phyloP scores from a whole-genome alignment of 2,329 filamentous ascomycete genomes.

The Exophiala aquamarina region DNA sequence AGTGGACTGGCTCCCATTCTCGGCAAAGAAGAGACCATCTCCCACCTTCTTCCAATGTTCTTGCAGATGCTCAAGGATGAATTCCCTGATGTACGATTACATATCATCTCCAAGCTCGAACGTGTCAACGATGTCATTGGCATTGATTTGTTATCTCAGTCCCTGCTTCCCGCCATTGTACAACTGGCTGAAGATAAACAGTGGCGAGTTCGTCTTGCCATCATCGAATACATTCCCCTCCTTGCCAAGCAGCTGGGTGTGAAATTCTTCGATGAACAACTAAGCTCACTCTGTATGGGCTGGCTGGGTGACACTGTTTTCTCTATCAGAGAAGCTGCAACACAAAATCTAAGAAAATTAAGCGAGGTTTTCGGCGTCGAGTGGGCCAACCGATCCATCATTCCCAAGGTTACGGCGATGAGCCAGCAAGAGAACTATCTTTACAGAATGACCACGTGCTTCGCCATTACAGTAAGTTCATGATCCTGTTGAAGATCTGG shows the following conservation, averaged over 20 bases:
- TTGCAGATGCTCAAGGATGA: conserved; percentile 99
- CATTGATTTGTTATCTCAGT: conserved; percentile 94
- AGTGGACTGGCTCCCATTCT: conserved; percentile 94
- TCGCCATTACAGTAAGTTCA: conserved; percentile 85
- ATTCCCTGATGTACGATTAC: conserved; percentile 94
- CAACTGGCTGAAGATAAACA: conserved; percentile 94
- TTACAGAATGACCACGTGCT: conserved; percentile 99
- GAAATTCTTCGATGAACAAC: conserved; percentile 97
- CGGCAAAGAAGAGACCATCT: conserved; percentile 98
- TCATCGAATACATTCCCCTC: conserved; percentile 98
- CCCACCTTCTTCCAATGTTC: conserved; percentile 97
- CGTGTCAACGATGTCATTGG: conserved; percentile 98
- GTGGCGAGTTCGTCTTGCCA: conserved; percentile 95
- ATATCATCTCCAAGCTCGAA: conserved; percentile 99
- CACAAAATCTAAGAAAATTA: conserved; percentile 95
- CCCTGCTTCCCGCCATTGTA: conserved; percentile 92
- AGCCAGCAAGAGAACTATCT: conserved; percentile 97
- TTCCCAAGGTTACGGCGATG: conserved; percentile 98
- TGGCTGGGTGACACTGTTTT: conserved; percentile 99
- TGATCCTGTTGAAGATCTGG: too few species aligned
- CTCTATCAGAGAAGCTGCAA: conserved; percentile 95
- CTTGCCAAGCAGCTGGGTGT: conserved; percentile 94
- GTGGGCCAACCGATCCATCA: conserved; percentile 95
- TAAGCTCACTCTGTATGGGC: conserved; percentile 93
- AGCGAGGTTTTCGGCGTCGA: conserved; percentile 98